phyloP scores from a whole-genome alignment of 2,329 filamentous ascomycete species.

The Scytalidium sp. region DNA sequence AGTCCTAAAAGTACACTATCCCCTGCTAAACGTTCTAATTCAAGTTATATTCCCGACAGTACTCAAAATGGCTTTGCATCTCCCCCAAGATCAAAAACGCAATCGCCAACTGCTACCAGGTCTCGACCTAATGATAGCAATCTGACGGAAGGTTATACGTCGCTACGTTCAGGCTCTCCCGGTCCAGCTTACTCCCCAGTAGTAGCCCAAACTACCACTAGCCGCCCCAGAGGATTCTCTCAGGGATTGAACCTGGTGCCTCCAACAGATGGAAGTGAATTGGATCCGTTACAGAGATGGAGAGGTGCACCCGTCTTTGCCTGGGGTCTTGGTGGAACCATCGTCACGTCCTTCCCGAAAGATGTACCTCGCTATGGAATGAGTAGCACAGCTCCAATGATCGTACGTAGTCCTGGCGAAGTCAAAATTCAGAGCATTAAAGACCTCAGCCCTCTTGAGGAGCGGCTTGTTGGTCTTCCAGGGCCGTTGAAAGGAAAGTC shows the following conservation, averaged over 20 bases:
- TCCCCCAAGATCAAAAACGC: slow-evolving; percentile 59
- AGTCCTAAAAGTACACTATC: slow-evolving; percentile 45
- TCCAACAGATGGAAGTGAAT: slow-evolving; percentile 63
- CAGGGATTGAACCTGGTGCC: slow-evolving; percentile 55
- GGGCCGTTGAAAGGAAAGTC: slow-evolving; percentile 85
- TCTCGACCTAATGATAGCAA: slow-evolving; percentile 35
- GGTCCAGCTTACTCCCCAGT: slow-evolving; percentile 8
- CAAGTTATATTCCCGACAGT: slow-evolving; percentile 46
- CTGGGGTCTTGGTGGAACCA: slow-evolving; percentile 82
- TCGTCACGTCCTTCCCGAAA: slow-evolving; percentile 85
- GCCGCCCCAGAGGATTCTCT: slow-evolving; percentile 50
- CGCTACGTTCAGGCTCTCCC: slow-evolving; percentile 19
- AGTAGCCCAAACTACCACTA: slow-evolving; percentile 8
- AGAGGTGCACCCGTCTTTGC: slow-evolving; percentile 81
- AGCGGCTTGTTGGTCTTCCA: slow-evolving; percentile 77
- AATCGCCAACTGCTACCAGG: slow-evolving; percentile 54
- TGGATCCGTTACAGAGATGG: slow-evolving; percentile 85
- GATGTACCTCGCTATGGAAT: slow-evolving; percentile 83
- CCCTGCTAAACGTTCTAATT: slow-evolving; percentile 51
- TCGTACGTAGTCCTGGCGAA: slow-evolving; percentile 79
- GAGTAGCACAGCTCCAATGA: slow-evolving; percentile 64
- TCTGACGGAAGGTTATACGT: slow-evolving; percentile 46
- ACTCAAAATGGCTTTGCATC: slow-evolving; percentile 39
- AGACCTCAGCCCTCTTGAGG: slow-evolving; percentile 67
- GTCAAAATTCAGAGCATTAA: slow-evolving; percentile 75